Conservation (phyloP, 164 flowering plant species). For the Aristolochia contorta region DNA sequence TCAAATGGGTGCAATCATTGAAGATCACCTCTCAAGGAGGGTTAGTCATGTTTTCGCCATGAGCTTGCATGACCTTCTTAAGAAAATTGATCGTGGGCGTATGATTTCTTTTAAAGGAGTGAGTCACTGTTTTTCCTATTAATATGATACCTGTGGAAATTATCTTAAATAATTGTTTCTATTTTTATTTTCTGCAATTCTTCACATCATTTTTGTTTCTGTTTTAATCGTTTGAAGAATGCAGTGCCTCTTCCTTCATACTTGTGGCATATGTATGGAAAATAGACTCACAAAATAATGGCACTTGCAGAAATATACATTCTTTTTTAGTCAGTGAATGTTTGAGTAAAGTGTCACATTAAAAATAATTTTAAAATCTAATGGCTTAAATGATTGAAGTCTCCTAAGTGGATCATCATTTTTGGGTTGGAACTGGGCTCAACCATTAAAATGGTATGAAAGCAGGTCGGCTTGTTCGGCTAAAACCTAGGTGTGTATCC, state of each 20-base stretch:
- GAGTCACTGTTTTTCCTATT: slow-evolving; percentile 13
- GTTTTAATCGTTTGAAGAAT: background rate
- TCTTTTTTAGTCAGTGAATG: no score
- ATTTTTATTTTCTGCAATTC: background rate
- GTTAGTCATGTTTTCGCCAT: slow-evolving; percentile 71
- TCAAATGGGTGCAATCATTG: slow-evolving; percentile 77
- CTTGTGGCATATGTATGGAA: background rate
- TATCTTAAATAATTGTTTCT: background rate
- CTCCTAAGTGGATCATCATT: no score
- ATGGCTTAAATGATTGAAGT: no score
- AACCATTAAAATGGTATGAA: no score
- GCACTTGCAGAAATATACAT: no score
- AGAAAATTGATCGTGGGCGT: slow-evolving; percentile 23
- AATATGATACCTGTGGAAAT: background rate
- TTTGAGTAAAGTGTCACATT: no score
- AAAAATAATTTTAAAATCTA: no score
- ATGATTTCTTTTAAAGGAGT: slow-evolving; percentile 57
- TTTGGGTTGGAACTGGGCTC: no score
- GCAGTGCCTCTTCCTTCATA: background rate
- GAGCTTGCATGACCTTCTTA: slow-evolving; percentile 32
- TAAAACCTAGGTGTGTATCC: no score
- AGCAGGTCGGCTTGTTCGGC: no score
- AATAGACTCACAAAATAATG: background rate
- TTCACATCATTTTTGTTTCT: background rate
- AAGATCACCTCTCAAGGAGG: slow-evolving; percentile 36